These are phyloP conservation scores for Cercospora zeina DNA, from an alignment of 2,329 filamentous ascomycete species.

Conservation along the genomic window DNA sequence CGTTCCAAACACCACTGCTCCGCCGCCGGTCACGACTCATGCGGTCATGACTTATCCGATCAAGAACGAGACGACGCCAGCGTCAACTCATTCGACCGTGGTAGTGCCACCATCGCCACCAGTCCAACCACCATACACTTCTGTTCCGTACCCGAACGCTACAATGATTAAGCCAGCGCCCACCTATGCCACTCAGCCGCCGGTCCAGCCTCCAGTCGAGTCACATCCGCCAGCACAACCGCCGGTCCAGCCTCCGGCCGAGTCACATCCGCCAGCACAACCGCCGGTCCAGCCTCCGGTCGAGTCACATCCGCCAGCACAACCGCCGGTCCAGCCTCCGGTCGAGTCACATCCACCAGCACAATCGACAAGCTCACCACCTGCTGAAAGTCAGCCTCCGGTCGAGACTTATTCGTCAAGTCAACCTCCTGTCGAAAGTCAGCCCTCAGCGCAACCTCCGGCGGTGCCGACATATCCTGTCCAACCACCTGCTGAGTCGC, in stretches of 20 bases:
- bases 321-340: background rate
- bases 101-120: background rate
- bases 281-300: background rate
- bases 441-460: background rate
- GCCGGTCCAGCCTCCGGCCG: background rate
- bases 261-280: conserved; percentile 2
- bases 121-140: conserved; percentile 4
- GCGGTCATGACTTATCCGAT: conserved; percentile 9
- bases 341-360: no score
- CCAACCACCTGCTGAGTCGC: background rate
- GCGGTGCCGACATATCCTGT: background rate
- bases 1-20: conserved; percentile 9
- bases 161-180: conserved; percentile 9
- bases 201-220: background rate
- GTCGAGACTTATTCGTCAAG: background rate
- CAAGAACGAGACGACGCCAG: background rate
- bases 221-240: conserved; percentile 3
- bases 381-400: background rate
- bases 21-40: conserved; percentile 6
- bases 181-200: conserved; percentile 5
- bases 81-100: background rate
- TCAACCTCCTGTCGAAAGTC: background rate
- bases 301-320: background rate
- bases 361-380: no score
- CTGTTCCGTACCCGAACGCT: conserved; percentile 6